These are phyloP conservation scores for Cyclotella distinguenda DNA, from an alignment of 108 stramenopile genomes.

Conservation along the genomic window DNA sequence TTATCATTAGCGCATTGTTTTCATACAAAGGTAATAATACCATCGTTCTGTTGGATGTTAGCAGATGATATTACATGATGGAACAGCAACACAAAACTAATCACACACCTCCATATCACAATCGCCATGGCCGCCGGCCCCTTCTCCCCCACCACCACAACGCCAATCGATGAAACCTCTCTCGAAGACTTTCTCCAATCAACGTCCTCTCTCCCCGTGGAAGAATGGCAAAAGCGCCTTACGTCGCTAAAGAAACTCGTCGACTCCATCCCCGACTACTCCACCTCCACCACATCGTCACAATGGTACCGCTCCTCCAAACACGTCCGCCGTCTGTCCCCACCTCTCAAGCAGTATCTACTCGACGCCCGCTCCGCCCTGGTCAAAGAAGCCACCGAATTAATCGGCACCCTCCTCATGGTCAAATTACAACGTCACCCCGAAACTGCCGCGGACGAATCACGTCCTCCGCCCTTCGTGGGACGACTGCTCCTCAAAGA, in stretches of 20 bases:
- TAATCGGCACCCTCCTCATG: slow-evolving; percentile 38
- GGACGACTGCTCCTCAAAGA: slow-evolving; percentile 68
- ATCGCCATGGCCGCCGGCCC: slow-evolving; percentile 18
- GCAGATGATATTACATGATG: no score
- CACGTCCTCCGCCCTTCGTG: slow-evolving; percentile 36
- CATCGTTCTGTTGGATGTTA: no score
- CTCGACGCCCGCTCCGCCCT: slow-evolving; percentile 77
- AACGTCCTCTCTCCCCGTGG: slow-evolving; percentile 53
- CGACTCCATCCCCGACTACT: slow-evolving; percentile 56
- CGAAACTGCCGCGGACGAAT: slow-evolving; percentile 11
- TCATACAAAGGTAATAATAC: no score
- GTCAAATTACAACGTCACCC: slow-evolving; percentile 46
- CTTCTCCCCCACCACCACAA: neutral
- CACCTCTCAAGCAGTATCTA: slow-evolving; percentile 54
- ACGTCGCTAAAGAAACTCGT: slow-evolving; percentile 53
- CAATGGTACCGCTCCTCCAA: slow-evolving; percentile 72
- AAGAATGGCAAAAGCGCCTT: slow-evolving; percentile 76
- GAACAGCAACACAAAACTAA: no score
- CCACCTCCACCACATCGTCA: slow-evolving; percentile 5
- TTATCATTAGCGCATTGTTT: no score
- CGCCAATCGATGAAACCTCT: slow-evolving; percentile 51
- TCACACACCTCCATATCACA: no score
- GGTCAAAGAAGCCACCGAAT: slow-evolving; percentile 72
- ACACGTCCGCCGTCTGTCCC: slow-evolving; percentile 60
- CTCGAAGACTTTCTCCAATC: slow-evolving; percentile 55